Conservation (phyloP, 2,329 filamentous ascomycete genomes). For the Cadophora gregata region DNA sequence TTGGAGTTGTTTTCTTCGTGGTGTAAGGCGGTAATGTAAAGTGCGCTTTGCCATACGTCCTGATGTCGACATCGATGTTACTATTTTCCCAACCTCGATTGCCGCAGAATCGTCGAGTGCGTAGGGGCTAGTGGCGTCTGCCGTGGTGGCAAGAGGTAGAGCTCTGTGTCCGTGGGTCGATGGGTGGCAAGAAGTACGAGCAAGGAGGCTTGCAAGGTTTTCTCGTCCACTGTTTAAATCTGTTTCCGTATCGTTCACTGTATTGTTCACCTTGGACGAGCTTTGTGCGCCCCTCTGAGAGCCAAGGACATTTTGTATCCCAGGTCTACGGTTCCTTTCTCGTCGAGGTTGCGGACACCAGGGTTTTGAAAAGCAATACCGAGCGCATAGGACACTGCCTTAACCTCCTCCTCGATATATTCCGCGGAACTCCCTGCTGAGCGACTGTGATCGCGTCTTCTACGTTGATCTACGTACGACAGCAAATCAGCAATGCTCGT, state of each 20-base stretch:
- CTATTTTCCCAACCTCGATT: not conserved
- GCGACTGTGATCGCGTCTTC: slow-evolving; percentile 1
- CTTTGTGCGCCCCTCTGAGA: not conserved
- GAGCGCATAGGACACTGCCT: not conserved
- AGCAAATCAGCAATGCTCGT: not conserved
- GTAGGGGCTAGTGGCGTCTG: not conserved
- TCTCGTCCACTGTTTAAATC: not conserved
- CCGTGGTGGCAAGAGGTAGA: not conserved
- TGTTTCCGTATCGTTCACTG: no score
- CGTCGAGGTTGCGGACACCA: not conserved
- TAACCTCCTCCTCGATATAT: not conserved
- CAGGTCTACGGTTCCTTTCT: not conserved
- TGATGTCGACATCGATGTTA: not conserved
- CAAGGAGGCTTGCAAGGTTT: slow-evolving; percentile 8
- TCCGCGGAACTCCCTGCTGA: not conserved
- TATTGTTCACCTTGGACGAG: not conserved
- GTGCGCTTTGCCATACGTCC: not conserved
- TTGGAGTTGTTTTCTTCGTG: not conserved
- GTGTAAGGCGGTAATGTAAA: not conserved
- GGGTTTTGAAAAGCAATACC: slow-evolving; percentile 1
- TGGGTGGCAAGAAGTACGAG: not conserved
- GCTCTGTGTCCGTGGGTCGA: not conserved
- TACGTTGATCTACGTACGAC: not conserved
- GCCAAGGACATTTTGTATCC: not conserved
- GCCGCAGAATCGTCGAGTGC: not conserved